Conservation (phyloP, 2,329 filamentous ascomycete species). For the Clathrospora elynae region DNA sequence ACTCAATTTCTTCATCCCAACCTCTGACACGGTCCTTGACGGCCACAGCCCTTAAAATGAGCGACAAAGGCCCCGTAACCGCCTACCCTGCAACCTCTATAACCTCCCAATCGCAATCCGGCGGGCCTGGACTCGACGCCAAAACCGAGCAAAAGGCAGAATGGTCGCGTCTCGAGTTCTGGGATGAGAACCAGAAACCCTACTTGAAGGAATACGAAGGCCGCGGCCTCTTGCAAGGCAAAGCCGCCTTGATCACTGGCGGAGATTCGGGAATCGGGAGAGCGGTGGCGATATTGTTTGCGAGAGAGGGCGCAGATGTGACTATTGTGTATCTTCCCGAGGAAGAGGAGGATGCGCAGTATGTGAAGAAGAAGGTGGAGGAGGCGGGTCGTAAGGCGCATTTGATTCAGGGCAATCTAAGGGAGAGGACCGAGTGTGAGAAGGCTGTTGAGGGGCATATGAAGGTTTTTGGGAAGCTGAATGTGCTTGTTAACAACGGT, state of each 20-base stretch:
- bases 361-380: slow-evolving; percentile 71
- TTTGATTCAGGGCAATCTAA: slow-evolving; percentile 59
- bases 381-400: slow-evolving; percentile 62
- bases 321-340: slow-evolving; percentile 73
- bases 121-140: slow-evolving; percentile 24
- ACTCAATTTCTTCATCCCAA: not conserved
- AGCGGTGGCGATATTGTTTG: slow-evolving; percentile 73
- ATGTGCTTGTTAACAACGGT: slow-evolving; percentile 56
- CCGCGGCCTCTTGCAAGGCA: slow-evolving; percentile 32
- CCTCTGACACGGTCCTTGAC: not conserved
- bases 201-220: slow-evolving; percentile 32
- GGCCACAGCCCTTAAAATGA: slow-evolving; percentile 16
- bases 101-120: slow-evolving; percentile 21
- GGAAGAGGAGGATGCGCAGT: slow-evolving; percentile 74
- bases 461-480: slow-evolving; percentile 66
- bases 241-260: slow-evolving; percentile 68
- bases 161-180: slow-evolving; percentile 28
- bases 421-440: slow-evolving; percentile 67
- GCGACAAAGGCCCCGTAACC: slow-evolving; percentile 20
- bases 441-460: slow-evolving; percentile 68
- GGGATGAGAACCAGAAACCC: slow-evolving; percentile 28
- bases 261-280: slow-evolving; percentile 79
- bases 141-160: slow-evolving; percentile 24
- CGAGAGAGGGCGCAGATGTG: slow-evolving; percentile 75
- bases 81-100: slow-evolving; percentile 27